Evolutionary conservation across 2,329 filamentous ascomycete genomes (phyloP).

Genomic region (Trichoderma aggressivum): DNA sequence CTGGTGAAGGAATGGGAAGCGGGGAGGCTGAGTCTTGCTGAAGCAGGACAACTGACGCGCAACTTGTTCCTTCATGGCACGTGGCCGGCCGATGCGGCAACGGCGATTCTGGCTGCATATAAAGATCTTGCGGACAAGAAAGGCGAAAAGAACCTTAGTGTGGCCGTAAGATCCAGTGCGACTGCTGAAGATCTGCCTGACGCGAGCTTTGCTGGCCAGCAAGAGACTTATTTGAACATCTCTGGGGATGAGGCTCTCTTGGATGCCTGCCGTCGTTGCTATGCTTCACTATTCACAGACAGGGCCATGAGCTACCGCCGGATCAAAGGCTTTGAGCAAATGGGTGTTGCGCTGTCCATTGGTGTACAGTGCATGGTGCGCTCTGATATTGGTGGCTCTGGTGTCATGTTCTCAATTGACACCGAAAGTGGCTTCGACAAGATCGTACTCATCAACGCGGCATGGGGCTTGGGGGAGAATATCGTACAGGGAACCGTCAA

Average conservation of each 20-base stretch:
- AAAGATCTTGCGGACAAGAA: slow-evolving; percentile 26
- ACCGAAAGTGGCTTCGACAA: slow-evolving; percentile 39
- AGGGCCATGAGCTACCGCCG: slow-evolving; percentile 37
- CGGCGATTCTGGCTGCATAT: slow-evolving; percentile 30
- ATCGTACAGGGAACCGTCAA: slow-evolving; percentile 38
- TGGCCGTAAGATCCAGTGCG: slow-evolving; percentile 38
- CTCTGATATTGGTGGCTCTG: slow-evolving; percentile 34
- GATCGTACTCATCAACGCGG: slow-evolving; percentile 36
- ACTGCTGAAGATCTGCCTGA: slow-evolving; percentile 39
- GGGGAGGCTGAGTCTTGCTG: slow-evolving; percentile 27
- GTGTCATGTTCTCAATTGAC: slow-evolving; percentile 41
- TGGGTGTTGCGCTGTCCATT: slow-evolving; percentile 28
- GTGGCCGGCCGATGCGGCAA: slow-evolving; percentile 30
- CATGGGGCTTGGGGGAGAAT: slow-evolving; percentile 39
- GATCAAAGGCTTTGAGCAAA: slow-evolving; percentile 28
- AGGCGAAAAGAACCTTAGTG: slow-evolving; percentile 26
- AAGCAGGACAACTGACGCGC: slow-evolving; percentile 31
- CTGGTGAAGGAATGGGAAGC: slow-evolving; percentile 31
- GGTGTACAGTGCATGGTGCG: slow-evolving; percentile 33
- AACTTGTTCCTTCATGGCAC: slow-evolving; percentile 30
- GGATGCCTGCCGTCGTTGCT: slow-evolving; percentile 36
- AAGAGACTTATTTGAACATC: slow-evolving; percentile 38
- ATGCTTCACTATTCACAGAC: slow-evolving; percentile 38
- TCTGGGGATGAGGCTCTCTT: slow-evolving; percentile 30
- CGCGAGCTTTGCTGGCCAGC: slow-evolving; percentile 39